phyloP scores from a whole-genome alignment of 1,284 basidiomycete species.

The Porodaedalea pini region DNA sequence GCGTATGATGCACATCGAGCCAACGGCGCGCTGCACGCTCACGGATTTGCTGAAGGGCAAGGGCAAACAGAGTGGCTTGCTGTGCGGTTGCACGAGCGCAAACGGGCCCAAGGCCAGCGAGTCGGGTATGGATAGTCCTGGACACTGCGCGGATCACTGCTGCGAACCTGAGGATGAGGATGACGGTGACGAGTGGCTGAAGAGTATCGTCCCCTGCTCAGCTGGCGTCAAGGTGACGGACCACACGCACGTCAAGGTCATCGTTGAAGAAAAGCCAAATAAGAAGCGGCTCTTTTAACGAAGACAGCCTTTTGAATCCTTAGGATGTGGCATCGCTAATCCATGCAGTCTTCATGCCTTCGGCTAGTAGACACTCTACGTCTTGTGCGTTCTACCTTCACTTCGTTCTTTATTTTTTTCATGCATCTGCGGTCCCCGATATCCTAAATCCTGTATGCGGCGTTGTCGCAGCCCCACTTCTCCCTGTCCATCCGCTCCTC shows the following conservation, averaged over 20 bases:
- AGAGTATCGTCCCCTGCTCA: slow-evolving; percentile 70
- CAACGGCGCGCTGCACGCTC: slow-evolving; percentile 85
- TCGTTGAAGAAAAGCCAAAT: slow-evolving; percentile 64
- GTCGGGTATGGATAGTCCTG: slow-evolving; percentile 32
- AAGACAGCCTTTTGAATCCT: not conserved
- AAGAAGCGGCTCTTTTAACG: slow-evolving; percentile 69
- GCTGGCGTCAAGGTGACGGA: slow-evolving; percentile 36
- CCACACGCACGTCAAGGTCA: slow-evolving; percentile 69
- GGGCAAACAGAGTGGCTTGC: slow-evolving; percentile 68
- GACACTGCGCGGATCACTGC: slow-evolving; percentile 58
- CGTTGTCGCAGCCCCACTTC: not conserved
- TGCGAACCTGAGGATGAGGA: slow-evolving; percentile 64
- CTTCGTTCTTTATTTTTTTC: slow-evolving; percentile 5
- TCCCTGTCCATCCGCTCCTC: not conserved
- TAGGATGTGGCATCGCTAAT: slow-evolving; percentile 8
- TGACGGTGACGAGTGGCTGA: slow-evolving; percentile 76
- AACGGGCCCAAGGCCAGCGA: slow-evolving; percentile 22
- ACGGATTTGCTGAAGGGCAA: slow-evolving; percentile 87
- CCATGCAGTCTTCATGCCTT: slow-evolving; percentile 7
- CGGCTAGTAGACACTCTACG: slow-evolving; percentile 10
- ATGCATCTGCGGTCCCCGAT: not conserved
- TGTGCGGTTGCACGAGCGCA: slow-evolving; percentile 68
- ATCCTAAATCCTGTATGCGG: slow-evolving; percentile 4
- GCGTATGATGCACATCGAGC: slow-evolving; percentile 93
- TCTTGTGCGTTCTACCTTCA: slow-evolving; percentile 20